Evolutionary conservation across 768 basidiomycete species (phyloP).

Genomic region (Leccinum uliginosum): DNA sequence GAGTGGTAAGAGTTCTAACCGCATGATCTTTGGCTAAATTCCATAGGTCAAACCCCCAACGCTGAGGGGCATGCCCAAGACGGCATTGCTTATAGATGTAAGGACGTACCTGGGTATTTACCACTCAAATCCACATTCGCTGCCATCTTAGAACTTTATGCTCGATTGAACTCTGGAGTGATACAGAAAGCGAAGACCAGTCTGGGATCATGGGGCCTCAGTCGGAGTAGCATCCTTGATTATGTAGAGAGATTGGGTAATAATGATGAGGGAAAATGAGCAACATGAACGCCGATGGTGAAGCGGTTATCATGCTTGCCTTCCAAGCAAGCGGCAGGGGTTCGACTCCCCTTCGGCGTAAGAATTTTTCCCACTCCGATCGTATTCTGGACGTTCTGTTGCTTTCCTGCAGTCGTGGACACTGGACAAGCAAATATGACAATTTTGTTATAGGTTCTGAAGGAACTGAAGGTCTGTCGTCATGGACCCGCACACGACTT

Average conservation of each 20-base stretch:
- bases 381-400: too few relatives aligned
- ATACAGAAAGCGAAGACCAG: neutral
- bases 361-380: too few relatives aligned
- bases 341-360: constrained; percentile 69
- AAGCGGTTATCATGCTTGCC: constrained; percentile 93
- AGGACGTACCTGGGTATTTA: constrained; percentile 23
- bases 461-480: constrained; percentile 22
- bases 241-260: too few relatives aligned
- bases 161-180: neutral
- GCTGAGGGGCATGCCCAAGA: neutral
- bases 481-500: constrained; percentile 31
- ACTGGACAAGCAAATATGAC: too few relatives aligned
- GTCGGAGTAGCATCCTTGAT: neutral
- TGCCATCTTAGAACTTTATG: constrained; percentile 4
- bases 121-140: constrained; percentile 1
- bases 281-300: constrained; percentile 56
- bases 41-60: neutral
- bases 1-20: constrained; percentile 47
- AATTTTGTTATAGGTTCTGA: too few relatives aligned
- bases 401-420: too few relatives aligned
- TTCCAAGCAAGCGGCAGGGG: constrained; percentile 78
- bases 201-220: neutral
- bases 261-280: too few relatives aligned
- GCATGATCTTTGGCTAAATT: constrained; percentile 48
- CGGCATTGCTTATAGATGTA: neutral